A percentile compares a stretch with the other conserved stretches of the same genome.
These are phyloP conservation scores for Trichosporon ovoides DNA, from an alignment of 1,284 basidiomycete genomes.

Conservation along the genomic window DNA sequence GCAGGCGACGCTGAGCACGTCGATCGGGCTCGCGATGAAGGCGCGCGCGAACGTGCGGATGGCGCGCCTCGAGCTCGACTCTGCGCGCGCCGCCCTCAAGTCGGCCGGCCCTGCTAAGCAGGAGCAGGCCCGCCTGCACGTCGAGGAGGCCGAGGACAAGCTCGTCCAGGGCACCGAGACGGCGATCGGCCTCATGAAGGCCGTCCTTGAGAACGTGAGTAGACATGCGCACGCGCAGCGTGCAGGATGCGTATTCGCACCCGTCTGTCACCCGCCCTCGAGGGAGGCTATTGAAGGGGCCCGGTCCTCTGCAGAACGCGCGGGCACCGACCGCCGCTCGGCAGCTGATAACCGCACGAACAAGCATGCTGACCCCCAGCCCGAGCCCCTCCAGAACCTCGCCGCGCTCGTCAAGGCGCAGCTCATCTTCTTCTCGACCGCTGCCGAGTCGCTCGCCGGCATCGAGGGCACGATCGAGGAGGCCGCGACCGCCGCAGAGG, in stretches of 20 bases:
- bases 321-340: too few species aligned
- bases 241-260: too few species aligned
- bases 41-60: constrained; percentile 79
- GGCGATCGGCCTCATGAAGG: constrained; percentile 96
- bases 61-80: constrained; percentile 71
- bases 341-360: too few species aligned
- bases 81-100: constrained; percentile 65
- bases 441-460: constrained; percentile 73
- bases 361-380: constrained; percentile 53
- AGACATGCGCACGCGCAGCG: background rate
- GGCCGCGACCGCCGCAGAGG: constrained; percentile 79
- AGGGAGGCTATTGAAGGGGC: too few species aligned
- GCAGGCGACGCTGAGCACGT: constrained; percentile 76
- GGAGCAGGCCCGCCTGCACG: constrained; percentile 76
- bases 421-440: constrained; percentile 74
- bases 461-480: constrained; percentile 88
- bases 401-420: constrained; percentile 87
- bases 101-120: constrained; percentile 65
- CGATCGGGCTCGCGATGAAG: constrained; percentile 80
- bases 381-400: constrained; percentile 89
- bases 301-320: too few species aligned
- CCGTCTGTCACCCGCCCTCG: too few species aligned
- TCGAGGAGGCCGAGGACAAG: constrained; percentile 93
- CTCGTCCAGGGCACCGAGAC: constrained; percentile 96
- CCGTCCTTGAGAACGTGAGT: constrained; percentile 87